Evolutionary conservation across 768 basidiomycete genomes (phyloP), one percentile per base, ranked within the genome.

Genomic region (Tulasnella sp.): DNA sequence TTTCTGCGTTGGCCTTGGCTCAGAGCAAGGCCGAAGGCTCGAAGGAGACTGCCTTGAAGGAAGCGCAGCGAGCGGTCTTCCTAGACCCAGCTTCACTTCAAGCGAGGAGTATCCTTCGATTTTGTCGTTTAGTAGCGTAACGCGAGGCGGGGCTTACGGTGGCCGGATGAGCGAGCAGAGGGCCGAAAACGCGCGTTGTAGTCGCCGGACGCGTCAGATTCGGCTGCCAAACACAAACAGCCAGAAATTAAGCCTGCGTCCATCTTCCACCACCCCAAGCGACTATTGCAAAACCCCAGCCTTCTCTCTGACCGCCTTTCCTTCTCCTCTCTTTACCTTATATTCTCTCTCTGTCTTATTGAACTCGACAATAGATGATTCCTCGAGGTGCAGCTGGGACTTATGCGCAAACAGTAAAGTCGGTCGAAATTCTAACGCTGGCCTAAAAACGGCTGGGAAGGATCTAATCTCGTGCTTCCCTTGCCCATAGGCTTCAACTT

Each of bases 21-120:
- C 36, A 42, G 29, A 67, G 39, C 12, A 42, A 26, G n/a, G 14
- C 4, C 37, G 35, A 14, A 22, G 39, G 16, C 19, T 59, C 52
- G 66, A n/a, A 44, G 5, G 26, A 44, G 69, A 42, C 32, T 36
- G 69, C 69, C 16, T 40, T 65, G 35, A 19, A n/a, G 36, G 69
- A 69, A 52, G 41, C 69, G 22, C 69, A 69, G 22, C 40, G 69
- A 44, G 69, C 69, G 19, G 69, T 69, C 8, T 69, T 69, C 47
- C 22, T 69, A 42, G 69, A 34, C n/a, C 69, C 69, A 7, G 7
- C 41, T 22, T 52, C 69, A 26, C 39, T 65, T 36, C 40, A 69
- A 36, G 22, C 42, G 41, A 35, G 44, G 47, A 59, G 35, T 22
- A 22, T 52, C 41, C 35, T 69, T 35, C 29, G 52, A 11, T 59